Percentiles rank a stretch among this genome's conserved stretches.
Conservation (phyloP, 305 asterid species). For the Fraxinus velutina region DNA sequence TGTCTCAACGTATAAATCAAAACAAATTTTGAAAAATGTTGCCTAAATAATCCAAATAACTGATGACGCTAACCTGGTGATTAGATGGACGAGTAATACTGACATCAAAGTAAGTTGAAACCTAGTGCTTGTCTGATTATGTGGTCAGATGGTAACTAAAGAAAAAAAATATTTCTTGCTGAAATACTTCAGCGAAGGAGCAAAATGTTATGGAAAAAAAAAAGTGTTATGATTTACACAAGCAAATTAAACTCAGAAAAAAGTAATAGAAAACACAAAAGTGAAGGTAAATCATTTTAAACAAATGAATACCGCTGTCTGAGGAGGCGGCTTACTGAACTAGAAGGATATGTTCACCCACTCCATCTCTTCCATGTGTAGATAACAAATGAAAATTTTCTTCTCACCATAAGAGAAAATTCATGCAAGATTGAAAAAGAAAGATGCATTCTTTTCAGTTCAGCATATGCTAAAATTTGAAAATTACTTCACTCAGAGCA, state of each 20-base stretch:
- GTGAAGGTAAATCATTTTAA: background rate
- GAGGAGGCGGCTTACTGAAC: background rate
- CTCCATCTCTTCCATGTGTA: background rate
- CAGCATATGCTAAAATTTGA: background rate
- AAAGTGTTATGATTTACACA: background rate
- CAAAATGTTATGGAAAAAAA: background rate
- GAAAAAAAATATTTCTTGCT: background rate
- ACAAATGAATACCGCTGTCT: background rate
- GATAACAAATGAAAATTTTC: background rate
- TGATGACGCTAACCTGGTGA: background rate
- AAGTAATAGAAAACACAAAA: slow-evolving; percentile 3
- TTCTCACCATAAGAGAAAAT: slow-evolving; percentile 2
- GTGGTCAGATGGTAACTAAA: slow-evolving; percentile 1
- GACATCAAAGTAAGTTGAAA: background rate
- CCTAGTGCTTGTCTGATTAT: background rate
- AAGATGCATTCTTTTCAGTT: background rate
- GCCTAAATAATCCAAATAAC: background rate
- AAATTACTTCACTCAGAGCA: background rate
- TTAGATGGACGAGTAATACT: background rate
- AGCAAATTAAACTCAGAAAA: background rate
- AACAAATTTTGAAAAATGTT: background rate
- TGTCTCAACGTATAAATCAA: background rate
- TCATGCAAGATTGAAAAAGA: background rate
- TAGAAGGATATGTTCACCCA: background rate
- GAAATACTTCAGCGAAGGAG: background rate